Percentiles rank a stretch among this genome's conserved stretches.
phyloP scores from a whole-genome alignment of 78 protist genomes.

The Dictyostelium citrinum region DNA sequence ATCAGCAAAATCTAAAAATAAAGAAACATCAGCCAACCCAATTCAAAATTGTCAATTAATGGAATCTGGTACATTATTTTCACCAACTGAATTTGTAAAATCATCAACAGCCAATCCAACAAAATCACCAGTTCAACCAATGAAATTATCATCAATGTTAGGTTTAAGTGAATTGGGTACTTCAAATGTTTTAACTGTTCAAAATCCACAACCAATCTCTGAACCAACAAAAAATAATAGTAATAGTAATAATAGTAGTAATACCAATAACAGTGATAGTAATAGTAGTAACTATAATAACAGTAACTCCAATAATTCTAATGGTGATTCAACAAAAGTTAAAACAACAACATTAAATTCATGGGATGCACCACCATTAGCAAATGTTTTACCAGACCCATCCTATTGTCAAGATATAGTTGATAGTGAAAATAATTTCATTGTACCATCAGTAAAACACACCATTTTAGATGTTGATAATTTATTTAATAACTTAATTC shows the following conservation, averaged over 20 bases:
- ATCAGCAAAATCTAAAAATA: neutral
- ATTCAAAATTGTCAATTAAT: neutral
- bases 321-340: neutral
- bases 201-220: constrained; percentile 49
- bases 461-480: constrained; percentile 36
- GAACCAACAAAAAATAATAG: neutral
- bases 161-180: constrained; percentile 34
- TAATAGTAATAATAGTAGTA: neutral
- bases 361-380: constrained; percentile 26
- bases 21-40: neutral
- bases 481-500: constrained; percentile 14
- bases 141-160: neutral
- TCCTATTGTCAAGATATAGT: constrained; percentile 13
- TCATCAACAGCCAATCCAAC: neutral
- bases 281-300: neutral
- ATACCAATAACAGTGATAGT: neutral
- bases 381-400: constrained; percentile 26
- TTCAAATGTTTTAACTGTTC: constrained; percentile 10
- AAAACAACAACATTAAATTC: neutral
- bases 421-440: constrained; percentile 17
- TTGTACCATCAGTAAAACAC: constrained; percentile 15
- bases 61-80: constrained; percentile 3
- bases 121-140: constrained; percentile 6
- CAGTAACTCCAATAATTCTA: neutral
- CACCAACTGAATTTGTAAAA: constrained; percentile 73